phyloP scores from a whole-genome alignment of 352 stramenopile species.

The Blastocystis sp. region DNA sequence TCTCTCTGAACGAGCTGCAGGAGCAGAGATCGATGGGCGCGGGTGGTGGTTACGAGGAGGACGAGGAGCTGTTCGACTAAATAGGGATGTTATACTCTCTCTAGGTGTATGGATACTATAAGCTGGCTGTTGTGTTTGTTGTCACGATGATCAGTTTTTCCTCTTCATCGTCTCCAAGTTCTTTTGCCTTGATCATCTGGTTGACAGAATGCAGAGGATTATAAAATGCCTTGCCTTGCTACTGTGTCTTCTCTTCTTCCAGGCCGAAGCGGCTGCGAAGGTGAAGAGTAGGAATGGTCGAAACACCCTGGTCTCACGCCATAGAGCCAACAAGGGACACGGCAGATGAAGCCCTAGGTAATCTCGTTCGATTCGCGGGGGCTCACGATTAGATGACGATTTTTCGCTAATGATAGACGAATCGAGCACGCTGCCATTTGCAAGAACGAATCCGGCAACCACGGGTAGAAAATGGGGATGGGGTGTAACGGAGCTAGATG shows the following conservation, averaged over 20 bases:
- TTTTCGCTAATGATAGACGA: neutral
- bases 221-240: neutral
- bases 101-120: constrained; percentile 34
- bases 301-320: neutral
- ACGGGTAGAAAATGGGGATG: constrained; percentile 2
- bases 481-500: constrained; percentile 14
- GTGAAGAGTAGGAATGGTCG: constrained; percentile 1
- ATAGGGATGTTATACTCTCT: neutral
- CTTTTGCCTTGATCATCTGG: neutral
- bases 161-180: neutral
- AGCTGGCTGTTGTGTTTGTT: constrained; percentile 14
- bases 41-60: constrained; percentile 52
- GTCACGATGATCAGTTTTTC: neutral
- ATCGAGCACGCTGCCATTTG: neutral
- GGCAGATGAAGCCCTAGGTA: constrained; percentile 1
- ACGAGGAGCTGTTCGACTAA: constrained; percentile 68
- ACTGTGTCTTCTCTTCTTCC: constrained; percentile 3
- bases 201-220: constrained; percentile 18
- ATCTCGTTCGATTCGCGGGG: neutral
- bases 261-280: constrained; percentile 42
- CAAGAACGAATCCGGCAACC: constrained; percentile 1
- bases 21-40: constrained; percentile 68
- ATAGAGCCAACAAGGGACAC: constrained; percentile 22
- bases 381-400: neutral
- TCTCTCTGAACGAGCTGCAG: constrained; percentile 52